Percentiles rank a stretch among this genome's conserved stretches.
Conservation (phyloP, 768 basidiomycete genomes). For the Boletus barrowsii region DNA sequence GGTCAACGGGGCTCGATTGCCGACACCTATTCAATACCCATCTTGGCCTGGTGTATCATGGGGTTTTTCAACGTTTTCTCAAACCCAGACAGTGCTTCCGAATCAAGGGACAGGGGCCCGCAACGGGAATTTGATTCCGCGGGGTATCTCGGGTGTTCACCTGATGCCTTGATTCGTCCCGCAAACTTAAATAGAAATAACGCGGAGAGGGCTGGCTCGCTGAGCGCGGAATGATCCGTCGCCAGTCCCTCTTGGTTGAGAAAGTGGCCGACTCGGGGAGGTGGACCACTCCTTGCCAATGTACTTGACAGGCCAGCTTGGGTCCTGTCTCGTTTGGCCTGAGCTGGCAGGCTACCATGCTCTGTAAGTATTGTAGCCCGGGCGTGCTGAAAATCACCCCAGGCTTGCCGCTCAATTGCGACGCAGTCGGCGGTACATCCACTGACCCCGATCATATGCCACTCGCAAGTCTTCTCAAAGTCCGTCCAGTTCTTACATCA, state of each 20-base stretch:
- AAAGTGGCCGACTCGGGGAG: not conserved
- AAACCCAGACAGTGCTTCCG: not conserved
- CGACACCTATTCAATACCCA: not conserved
- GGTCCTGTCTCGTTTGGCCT: too few species aligned
- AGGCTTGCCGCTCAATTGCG: too few species aligned
- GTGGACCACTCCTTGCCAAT: not conserved
- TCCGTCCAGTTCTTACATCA: not conserved
- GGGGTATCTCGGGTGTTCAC: constrained; percentile 5
- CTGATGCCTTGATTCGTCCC: constrained; percentile 2
- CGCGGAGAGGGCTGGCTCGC: not conserved
- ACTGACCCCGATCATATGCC: too few species aligned
- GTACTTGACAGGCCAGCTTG: not conserved
- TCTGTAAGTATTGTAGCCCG: too few species aligned
- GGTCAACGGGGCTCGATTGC: not conserved
- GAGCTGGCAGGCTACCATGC: too few species aligned
- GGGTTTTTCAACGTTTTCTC: constrained; percentile 1
- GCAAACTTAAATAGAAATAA: not conserved
- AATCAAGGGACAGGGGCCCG: not conserved
- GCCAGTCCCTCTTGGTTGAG: not conserved
- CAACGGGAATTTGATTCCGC: not conserved
- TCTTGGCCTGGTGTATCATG: not conserved
- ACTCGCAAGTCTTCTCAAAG: not conserved
- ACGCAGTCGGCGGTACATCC: too few species aligned
- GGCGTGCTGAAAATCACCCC: too few species aligned
- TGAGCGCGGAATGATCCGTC: constrained; percentile 1